Evolutionary conservation across 2,329 filamentous ascomycete genomes (phyloP), one percentile per base, ranked within the genome.

Genomic region (Graphilbum fragrans): DNA sequence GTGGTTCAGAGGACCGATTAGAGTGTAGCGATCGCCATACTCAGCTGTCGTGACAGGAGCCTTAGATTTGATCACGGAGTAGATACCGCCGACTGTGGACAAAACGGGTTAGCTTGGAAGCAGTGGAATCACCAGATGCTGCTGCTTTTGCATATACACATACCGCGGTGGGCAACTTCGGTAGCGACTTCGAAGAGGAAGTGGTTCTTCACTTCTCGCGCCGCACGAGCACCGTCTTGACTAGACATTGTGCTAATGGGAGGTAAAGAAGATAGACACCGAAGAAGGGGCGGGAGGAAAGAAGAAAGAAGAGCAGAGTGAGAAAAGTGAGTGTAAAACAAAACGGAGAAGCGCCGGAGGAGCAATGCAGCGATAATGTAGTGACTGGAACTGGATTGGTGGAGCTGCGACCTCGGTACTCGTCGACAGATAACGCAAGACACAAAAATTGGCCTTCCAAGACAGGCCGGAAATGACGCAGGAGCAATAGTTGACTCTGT

Each of bases 51-150:
- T 96, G 47, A 96, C 92, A 39, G 92, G 90, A 31, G 92, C 90
- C 65, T 98, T 98, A 47, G 92, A 98, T 65, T 98, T 98, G 65
- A 98, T 80, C 50, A 98, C 92, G 16, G 90, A 96, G 71, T 98
- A 98, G 66, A 98, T 98, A 55, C 92, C 92, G 57, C 92, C 92
- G 47, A 98, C 92, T 93, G 43, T 16, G 43, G 37, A 33, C 25
- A 8, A 5, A 10, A 7, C 6, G 29, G 29, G 29, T 40, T 35
- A 41, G 32, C 31, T 12, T 16, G 18, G n/a, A n/a, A n/a, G n/a
- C 29, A 31, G 14, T 7, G 29, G 11, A 14, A 10, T 5, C 12
- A 14, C 8, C 5, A 31, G 29, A 31, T 27, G 25, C 25, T 7
- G 25, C 7, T 12, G n/a, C n/a, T 37, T n/a, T n/a, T 22, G 22